These are phyloP conservation scores for Backusella macrospora DNA, from an alignment of 192 early-diverging fungal genomes.

Conservation along the genomic window DNA sequence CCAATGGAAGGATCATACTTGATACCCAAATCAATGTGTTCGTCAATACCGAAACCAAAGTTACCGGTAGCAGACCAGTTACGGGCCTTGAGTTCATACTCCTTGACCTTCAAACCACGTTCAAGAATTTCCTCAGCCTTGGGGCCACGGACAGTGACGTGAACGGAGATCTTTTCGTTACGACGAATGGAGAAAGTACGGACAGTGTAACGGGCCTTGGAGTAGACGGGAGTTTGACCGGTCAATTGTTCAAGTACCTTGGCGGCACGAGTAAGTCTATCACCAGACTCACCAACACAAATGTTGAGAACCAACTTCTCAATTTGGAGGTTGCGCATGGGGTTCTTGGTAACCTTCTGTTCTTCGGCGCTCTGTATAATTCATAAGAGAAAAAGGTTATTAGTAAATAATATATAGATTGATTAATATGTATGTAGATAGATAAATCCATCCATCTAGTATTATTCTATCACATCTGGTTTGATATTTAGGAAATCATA, in stretches of 20 bases:
- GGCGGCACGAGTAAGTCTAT: constrained; percentile 99
- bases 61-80: constrained; percentile 99
- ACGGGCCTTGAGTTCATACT: constrained; percentile 92
- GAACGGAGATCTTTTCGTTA: constrained; percentile 99
- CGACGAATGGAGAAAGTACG: constrained; percentile 99
- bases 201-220: constrained; percentile 99
- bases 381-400: not conserved
- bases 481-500: not conserved
- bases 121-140: constrained; percentile 94
- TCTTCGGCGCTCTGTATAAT: constrained; percentile 57
- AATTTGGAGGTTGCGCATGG: constrained; percentile 95
- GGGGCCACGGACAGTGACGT: constrained; percentile 95
- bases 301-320: constrained; percentile 99
- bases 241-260: constrained; percentile 99
- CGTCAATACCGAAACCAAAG: constrained; percentile 99
- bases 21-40: constrained; percentile 99
- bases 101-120: constrained; percentile 99
- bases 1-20: constrained; percentile 99
- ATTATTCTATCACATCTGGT: not conserved
- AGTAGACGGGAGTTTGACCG: constrained; percentile 98
- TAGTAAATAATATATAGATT: not conserved
- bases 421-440: not conserved
- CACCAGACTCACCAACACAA: constrained; percentile 99
- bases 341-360: constrained; percentile 81
- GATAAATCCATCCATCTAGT: not conserved